A percentile compares a stretch with the other conserved stretches of the same genome.
These are phyloP conservation scores for Trichosporon asahii DNA, from an alignment of 1,284 basidiomycete genomes.

Conservation along the genomic window DNA sequence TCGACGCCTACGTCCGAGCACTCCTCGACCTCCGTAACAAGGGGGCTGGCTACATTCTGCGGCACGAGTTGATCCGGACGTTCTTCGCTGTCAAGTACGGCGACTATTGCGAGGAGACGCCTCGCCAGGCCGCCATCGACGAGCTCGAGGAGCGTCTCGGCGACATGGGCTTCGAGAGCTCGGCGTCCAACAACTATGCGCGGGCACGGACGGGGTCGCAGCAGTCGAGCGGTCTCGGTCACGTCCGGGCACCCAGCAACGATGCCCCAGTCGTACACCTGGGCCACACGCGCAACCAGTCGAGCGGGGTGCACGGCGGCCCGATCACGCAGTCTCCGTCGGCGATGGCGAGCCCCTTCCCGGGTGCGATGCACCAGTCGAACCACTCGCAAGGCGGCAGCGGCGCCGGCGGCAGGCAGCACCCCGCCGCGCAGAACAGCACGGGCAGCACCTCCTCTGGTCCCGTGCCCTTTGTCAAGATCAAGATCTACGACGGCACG, in stretches of 20 bases:
- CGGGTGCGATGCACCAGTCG: slow-evolving; percentile 11
- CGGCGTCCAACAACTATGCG: not conserved
- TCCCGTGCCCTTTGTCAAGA: slow-evolving; percentile 77
- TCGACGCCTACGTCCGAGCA: slow-evolving; percentile 81
- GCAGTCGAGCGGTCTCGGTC: not conserved
- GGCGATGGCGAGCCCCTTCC: slow-evolving; percentile 13
- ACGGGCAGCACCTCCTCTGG: not conserved
- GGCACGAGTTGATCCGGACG: slow-evolving; percentile 72
- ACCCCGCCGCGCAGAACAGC: slow-evolving; percentile 6
- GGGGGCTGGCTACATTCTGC: slow-evolving; percentile 73
- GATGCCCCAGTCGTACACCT: slow-evolving; percentile 1
- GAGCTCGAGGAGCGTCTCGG: slow-evolving; percentile 59
- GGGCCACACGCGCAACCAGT: not conserved
- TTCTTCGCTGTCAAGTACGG: slow-evolving; percentile 86
- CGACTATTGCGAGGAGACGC: slow-evolving; percentile 76
- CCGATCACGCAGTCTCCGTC: not conserved
- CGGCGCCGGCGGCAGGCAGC: not conserved
- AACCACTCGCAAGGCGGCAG: not conserved
- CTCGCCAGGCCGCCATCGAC: slow-evolving; percentile 55
- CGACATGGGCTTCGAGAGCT: slow-evolving; percentile 24
- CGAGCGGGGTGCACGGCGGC: slow-evolving; percentile 2
- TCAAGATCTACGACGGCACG: slow-evolving; percentile 91
- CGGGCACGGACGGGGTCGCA: not conserved
- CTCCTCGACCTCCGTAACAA: slow-evolving; percentile 65
- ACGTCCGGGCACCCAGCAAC: not conserved